Base-by-base conservation (phyloP, 2,329 filamentous ascomycete species). In the Fusarium xylarioides region DNA sequence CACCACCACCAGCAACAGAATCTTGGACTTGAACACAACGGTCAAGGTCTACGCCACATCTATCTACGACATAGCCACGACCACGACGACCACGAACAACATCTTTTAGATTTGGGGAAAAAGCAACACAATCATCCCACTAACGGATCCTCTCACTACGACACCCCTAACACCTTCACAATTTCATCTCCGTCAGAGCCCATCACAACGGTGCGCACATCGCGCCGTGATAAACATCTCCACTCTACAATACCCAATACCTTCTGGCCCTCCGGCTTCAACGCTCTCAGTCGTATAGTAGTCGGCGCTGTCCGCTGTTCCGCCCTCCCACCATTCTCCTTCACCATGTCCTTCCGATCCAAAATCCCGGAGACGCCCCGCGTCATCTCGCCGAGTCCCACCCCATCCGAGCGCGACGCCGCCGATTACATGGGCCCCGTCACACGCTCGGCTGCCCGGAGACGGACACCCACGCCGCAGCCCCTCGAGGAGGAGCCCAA, bases 321-420 rank as follows among this genome's bases (percentile, higher is more conserved):
- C 65, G 84, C 86, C 44, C 86, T 93, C 5, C 90, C 91, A 52
- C 87, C 89, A 43, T 92, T 92, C 68, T 82, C 84, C 14, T 84
- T 80, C 81, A 79, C 81, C 78, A 90, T 91, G 85, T 86, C 89
- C 63, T 80, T 85, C 68, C 85, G 84, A 65, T 81, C 83, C 58
- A 85, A 88, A 68, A 82, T 96, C 65, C 95, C 95, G 64, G 88
- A 89, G 64, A 96, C 92, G 63, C 95, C 95, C 78, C 92, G 94
- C 79, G 93, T 98, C 76, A 97, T 96, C 76, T 97, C 94, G 18
- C 95, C 95, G 44, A 96, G 94, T 62, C 95, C 95, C 44, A 92
- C 92, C 6, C 79, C 81, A 30, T 81, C 81, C 47, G 81, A 82
- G 62, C 76, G 68, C 35, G 80, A 79, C 23, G 66, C 64, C 34